These are phyloP conservation scores for Brassica nigra DNA, from an alignment of 345 rosid species.

Conservation along the genomic window DNA sequence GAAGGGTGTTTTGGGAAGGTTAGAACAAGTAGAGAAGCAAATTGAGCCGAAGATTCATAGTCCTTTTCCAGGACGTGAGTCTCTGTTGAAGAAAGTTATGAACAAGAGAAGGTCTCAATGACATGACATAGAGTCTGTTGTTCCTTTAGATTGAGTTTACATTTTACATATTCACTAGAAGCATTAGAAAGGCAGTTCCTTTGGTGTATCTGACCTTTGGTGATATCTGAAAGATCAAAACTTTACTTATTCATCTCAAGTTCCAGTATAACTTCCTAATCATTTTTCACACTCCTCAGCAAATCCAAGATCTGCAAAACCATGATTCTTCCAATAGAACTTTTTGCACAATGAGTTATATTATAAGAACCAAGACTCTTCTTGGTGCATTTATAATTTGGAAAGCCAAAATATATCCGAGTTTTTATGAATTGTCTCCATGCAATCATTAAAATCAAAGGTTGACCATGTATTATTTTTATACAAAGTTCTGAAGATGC, in stretches of 20 bases:
- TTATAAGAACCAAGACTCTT: not conserved
- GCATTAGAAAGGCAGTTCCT: not conserved
- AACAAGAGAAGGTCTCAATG: conserved; percentile 19
- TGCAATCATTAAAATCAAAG: not conserved
- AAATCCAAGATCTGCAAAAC: not conserved
- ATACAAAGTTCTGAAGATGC: not conserved
- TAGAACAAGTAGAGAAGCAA: conserved; percentile 19
- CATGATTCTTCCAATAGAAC: not conserved
- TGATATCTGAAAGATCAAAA: not conserved
- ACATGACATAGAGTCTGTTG: not conserved
- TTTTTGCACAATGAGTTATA: conserved; percentile 1
- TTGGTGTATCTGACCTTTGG: not conserved
- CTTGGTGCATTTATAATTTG: not conserved
- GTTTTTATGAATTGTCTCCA: not conserved
- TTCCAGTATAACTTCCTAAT: not conserved
- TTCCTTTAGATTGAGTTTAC: not conserved
- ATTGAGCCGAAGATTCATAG: conserved; percentile 42
- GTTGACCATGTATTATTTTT: not conserved
- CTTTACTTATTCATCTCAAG: conserved; percentile 7
- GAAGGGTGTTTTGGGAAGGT: conserved; percentile 42
- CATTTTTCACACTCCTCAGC: not conserved
- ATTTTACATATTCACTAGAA: not conserved
- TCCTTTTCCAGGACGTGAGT: conserved; percentile 76
- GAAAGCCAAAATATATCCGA: too few species aligned
- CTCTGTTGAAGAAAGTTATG: conserved; percentile 52